A percentile compares a stretch with the other conserved stretches of the same genome.
Conservation (phyloP, 768 basidiomycete species). For the Boletellus emodensis region DNA sequence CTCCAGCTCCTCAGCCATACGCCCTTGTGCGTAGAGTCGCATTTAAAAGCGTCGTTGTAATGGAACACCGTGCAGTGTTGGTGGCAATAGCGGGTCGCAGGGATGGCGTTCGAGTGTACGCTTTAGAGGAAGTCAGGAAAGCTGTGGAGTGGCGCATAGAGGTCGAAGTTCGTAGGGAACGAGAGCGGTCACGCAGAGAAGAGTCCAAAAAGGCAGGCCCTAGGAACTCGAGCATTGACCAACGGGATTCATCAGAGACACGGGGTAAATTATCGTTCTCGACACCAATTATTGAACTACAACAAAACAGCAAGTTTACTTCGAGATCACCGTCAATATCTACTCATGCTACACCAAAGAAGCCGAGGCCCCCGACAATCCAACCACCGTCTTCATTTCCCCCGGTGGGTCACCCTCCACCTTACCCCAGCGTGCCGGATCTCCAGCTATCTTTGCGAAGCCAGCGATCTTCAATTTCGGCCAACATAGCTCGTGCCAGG, state of each 20-base stretch:
- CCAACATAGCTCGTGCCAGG: constrained; percentile 44
- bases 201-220: constrained; percentile 51
- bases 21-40: constrained; percentile 76
- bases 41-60: constrained; percentile 86
- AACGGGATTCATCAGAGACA: constrained; percentile 46
- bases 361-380: constrained; percentile 24
- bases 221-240: constrained; percentile 33
- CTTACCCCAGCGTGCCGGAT: constrained; percentile 45
- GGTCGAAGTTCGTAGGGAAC: constrained; percentile 69
- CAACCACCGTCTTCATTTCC: constrained; percentile 17
- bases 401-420: constrained; percentile 60
- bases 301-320: constrained; percentile 17
- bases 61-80: constrained; percentile 89
- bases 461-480: constrained; percentile 40
- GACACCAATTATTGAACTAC: constrained; percentile 36
- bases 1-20: constrained; percentile 73
- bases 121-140: constrained; percentile 80
- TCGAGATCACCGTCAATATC: constrained; percentile 22
- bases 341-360: constrained; percentile 16
- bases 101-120: constrained; percentile 86
- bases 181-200: constrained; percentile 67
- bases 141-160: constrained; percentile 88
- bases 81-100: constrained; percentile 85
- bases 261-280: constrained; percentile 46
- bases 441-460: constrained; percentile 33